Percentiles rank a stretch among this genome's conserved stretches.
phyloP scores from a whole-genome alignment of 2,329 filamentous ascomycete genomes.

The Pseudogymnoascus sp. region DNA sequence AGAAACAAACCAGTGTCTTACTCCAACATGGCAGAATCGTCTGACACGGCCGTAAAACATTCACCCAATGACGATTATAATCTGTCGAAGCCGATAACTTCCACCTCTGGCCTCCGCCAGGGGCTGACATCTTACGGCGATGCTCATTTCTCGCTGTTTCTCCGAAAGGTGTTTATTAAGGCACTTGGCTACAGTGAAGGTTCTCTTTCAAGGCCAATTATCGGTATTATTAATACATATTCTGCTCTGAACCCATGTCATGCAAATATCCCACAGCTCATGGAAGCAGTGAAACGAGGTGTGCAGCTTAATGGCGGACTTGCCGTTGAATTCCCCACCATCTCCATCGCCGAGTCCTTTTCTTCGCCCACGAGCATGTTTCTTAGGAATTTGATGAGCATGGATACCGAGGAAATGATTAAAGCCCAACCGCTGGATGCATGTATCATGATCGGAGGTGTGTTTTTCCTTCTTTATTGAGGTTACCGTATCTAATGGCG shows the following conservation, averaged over 20 bases:
- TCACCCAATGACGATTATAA: constrained; percentile 42
- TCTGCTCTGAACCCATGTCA: constrained; percentile 70
- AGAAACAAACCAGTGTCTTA: neutral
- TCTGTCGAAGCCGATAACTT: constrained; percentile 44
- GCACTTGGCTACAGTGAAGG: constrained; percentile 66
- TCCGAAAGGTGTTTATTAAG: constrained; percentile 71
- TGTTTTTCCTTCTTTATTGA: constrained; percentile 16
- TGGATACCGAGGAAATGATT: constrained; percentile 76
- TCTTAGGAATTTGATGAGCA: constrained; percentile 65
- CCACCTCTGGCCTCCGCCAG: constrained; percentile 48
- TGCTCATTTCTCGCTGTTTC: constrained; percentile 65
- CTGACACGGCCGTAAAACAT: neutral
- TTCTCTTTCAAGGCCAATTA: constrained; percentile 59
- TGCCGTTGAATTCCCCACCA: constrained; percentile 66
- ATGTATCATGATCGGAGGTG: constrained; percentile 58
- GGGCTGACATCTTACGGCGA: constrained; percentile 64
- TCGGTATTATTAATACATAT: constrained; percentile 68
- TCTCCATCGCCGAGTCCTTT: constrained; percentile 63
- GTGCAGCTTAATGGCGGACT: constrained; percentile 59
- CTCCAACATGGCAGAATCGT: constrained; percentile 1
- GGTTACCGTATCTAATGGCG: neutral
- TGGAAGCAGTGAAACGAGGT: constrained; percentile 62
- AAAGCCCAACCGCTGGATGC: constrained; percentile 62
- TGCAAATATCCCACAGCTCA: constrained; percentile 61
- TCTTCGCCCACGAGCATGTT: constrained; percentile 67